Evolutionary conservation across 2,329 filamentous ascomycete genomes (phyloP).

Genomic region (Geosmithia flava): DNA sequence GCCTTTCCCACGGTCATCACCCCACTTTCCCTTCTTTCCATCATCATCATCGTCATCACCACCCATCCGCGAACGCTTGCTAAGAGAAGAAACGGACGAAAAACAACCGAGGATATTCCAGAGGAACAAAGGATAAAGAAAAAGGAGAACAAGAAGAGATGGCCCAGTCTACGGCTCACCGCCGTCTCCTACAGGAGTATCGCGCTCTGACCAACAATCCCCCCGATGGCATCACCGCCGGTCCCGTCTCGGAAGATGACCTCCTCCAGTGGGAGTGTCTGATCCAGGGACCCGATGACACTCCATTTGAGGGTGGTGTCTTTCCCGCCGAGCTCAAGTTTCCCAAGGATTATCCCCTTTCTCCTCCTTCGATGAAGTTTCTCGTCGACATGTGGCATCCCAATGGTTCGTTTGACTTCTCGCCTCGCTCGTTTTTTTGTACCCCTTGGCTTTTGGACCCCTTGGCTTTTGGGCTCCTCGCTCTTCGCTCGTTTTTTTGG

Average conservation of each 20-base stretch:
- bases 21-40: no score
- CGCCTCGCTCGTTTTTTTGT: no score
- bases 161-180: conserved; percentile 52
- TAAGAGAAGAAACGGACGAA: no score
- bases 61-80: no score
- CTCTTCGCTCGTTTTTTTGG: background rate
- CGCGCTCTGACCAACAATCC: conserved; percentile 85
- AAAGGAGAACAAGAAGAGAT: conserved; percentile 17
- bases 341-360: conserved; percentile 91
- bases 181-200: conserved; percentile 92
- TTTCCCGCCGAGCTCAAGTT: conserved; percentile 94
- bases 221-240: conserved; percentile 94
- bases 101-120: background rate
- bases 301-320: conserved; percentile 89
- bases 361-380: conserved; percentile 94
- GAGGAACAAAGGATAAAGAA: no score
- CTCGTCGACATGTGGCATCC: conserved; percentile 91
- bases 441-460: background rate
- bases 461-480: background rate
- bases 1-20: no score
- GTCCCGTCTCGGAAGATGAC: conserved; percentile 87
- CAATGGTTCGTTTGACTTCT: conserved; percentile 54
- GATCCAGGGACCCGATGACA: conserved; percentile 90
- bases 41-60: no score
- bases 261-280: conserved; percentile 93